Conservation (phyloP, 2,329 filamentous ascomycete species). For the Trichoderma hamatum region DNA sequence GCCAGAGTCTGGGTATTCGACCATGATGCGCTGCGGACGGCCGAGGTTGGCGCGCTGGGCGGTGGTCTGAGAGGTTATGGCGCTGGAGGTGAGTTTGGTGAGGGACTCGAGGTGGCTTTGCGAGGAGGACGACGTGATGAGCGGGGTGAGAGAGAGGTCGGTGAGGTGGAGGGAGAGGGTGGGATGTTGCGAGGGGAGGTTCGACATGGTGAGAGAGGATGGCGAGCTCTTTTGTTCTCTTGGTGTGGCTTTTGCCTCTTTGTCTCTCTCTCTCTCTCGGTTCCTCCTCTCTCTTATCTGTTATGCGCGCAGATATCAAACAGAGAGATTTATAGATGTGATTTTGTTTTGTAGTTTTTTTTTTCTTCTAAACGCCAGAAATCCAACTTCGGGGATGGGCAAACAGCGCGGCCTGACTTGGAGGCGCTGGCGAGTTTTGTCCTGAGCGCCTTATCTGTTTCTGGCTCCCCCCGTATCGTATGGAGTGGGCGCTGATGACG, state of each 20-base stretch:
- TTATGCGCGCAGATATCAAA: not conserved
- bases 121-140: slow-evolving; percentile 57
- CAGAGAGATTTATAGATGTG: not conserved
- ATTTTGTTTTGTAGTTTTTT: not conserved
- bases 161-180: slow-evolving; percentile 59
- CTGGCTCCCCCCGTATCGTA: not conserved
- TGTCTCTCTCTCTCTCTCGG: not conserved
- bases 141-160: slow-evolving; percentile 59
- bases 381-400: not conserved
- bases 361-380: not conserved
- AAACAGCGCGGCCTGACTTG: not conserved
- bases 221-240: not conserved
- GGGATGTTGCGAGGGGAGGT: slow-evolving; percentile 53
- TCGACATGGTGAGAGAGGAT: slow-evolving; percentile 36
- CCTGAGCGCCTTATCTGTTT: slow-evolving; percentile 4
- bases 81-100: slow-evolving; percentile 54
- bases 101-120: slow-evolving; percentile 53
- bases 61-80: slow-evolving; percentile 57
- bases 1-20: slow-evolving; percentile 55
- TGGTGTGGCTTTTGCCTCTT: not conserved
- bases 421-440: not conserved
- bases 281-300: not conserved
- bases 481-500: slow-evolving; percentile 24
- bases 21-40: slow-evolving; percentile 58
- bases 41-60: slow-evolving; percentile 58